phyloP scores from a whole-genome alignment of 164 flowering plant genomes.

The Aristolochia californica region DNA sequence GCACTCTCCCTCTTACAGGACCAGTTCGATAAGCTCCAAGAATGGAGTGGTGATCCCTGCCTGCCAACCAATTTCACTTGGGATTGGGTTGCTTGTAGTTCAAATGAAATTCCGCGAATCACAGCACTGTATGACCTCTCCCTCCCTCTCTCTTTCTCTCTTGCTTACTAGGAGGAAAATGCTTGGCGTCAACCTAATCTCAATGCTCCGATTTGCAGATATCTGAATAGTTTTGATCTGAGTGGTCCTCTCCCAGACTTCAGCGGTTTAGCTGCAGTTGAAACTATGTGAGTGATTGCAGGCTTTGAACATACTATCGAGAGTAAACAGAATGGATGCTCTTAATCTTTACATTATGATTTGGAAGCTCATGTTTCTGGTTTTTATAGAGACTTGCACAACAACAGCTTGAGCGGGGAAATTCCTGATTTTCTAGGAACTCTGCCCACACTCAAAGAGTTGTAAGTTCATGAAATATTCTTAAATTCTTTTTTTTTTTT shows the following conservation, averaged over 20 bases:
- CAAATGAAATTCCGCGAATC: conserved; percentile 13
- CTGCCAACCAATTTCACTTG: conserved; percentile 26
- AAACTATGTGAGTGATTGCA: conserved; percentile 23
- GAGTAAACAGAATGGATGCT: not conserved
- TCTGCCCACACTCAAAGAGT: conserved; percentile 16
- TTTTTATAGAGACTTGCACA: conserved; percentile 18
- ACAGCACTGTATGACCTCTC: conserved; percentile 2
- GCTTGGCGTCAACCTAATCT: too few relatives aligned
- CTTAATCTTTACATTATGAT: not conserved
- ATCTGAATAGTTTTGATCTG: conserved; percentile 8
- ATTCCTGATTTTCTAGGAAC: conserved; percentile 23
- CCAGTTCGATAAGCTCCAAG: conserved; percentile 9
- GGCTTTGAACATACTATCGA: not conserved
- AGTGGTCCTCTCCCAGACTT: conserved; percentile 34
- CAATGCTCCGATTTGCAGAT: too few relatives aligned
- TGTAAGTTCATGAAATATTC: conserved; percentile 20
- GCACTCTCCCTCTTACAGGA: conserved; percentile 8
- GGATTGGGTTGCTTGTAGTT: conserved; percentile 24
- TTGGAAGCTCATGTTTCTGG: not conserved
- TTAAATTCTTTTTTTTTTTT: too few relatives aligned
- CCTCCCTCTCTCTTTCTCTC: not conserved
- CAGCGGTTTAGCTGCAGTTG: conserved; percentile 34
- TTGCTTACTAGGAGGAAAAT: too few relatives aligned
- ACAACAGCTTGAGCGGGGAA: conserved; percentile 16
- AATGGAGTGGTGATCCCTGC: conserved; percentile 37